These are phyloP conservation scores for Imleria badia DNA, from an alignment of 768 basidiomycete species.

Conservation along the genomic window DNA sequence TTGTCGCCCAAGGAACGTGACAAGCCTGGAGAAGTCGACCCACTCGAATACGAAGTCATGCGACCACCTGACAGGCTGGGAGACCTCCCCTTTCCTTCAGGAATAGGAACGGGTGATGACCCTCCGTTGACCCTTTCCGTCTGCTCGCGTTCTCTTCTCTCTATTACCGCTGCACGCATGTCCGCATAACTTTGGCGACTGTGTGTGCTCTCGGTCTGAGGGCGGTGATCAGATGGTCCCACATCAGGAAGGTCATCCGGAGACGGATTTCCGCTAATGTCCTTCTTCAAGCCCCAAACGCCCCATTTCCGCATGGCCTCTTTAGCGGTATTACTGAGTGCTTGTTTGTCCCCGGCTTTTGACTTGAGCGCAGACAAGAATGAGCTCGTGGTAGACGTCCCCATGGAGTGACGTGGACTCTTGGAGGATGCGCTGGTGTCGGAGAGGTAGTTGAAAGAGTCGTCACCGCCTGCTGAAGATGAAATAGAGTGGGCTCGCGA, in stretches of 20 bases:
- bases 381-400: conserved; percentile 37
- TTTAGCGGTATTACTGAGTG: conserved; percentile 78
- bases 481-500: conserved; percentile 38
- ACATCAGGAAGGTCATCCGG: conserved; percentile 45
- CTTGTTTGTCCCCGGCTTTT: conserved; percentile 79
- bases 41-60: conserved; percentile 25
- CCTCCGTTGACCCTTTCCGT: conserved; percentile 13
- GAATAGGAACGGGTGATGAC: conserved; percentile 37
- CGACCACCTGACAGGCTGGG: conserved; percentile 27
- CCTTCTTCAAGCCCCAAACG: conserved; percentile 71
- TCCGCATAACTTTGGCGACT: conserved; percentile 68
- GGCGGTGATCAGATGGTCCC: conserved; percentile 37
- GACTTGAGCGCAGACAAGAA: conserved; percentile 82
- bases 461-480: conserved; percentile 31
- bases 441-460: conserved; percentile 31
- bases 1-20: conserved; percentile 37
- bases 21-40: conserved; percentile 29
- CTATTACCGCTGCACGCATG: conserved; percentile 72
- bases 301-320: conserved; percentile 94
- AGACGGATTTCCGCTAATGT: conserved; percentile 31
- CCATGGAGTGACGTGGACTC: conserved; percentile 45
- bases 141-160: conserved; percentile 53
- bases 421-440: conserved; percentile 31
- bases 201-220: conserved; percentile 37
- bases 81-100: conserved; percentile 27